Percentiles rank a stretch among this genome's conserved stretches.
Evolutionary conservation across 2,329 filamentous ascomycete species (phyloP).

Genomic region (Bipolaris gigantea): DNA sequence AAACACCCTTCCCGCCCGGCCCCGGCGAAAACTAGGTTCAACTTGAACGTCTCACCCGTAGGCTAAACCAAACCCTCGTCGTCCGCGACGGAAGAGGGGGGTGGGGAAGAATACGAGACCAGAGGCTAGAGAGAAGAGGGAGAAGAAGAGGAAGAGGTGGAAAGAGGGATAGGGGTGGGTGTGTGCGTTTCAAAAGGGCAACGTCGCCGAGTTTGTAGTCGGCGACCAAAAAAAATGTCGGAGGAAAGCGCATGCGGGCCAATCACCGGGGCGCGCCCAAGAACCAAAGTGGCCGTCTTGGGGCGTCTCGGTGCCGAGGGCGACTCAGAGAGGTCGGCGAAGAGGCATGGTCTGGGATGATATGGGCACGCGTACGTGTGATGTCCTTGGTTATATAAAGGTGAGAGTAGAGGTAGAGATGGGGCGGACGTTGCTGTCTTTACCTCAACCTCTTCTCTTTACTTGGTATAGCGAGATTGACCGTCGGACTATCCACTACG

Average conservation of each 20-base stretch:
- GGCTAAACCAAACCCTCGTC: neutral
- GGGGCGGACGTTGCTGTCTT: neutral
- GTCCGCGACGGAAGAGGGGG: neutral
- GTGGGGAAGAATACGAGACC: neutral
- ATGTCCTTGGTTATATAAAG: neutral
- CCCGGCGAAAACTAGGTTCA: no score
- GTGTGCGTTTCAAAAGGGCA: neutral
- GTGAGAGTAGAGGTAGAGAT: neutral
- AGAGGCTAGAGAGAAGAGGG: neutral
- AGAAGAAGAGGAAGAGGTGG: neutral
- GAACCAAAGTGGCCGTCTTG: no score
- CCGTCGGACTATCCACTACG: neutral
- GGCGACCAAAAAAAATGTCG: slow-evolving; percentile 18
- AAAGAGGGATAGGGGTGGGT: no score
- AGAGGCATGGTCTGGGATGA: no score
- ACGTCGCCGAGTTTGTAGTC: slow-evolving; percentile 22
- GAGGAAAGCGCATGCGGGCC: slow-evolving; percentile 4
- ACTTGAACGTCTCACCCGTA: slow-evolving; percentile 14
- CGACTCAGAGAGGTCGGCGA: neutral
- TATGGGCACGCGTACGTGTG: neutral
- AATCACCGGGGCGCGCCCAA: neutral
- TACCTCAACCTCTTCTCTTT: neutral
- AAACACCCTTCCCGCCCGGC: no score
- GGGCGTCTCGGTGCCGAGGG: neutral
- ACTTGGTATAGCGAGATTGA: neutral